Evolutionary conservation across 2,329 filamentous ascomycete species (phyloP).

Genomic region (Talaromyces sp.): DNA sequence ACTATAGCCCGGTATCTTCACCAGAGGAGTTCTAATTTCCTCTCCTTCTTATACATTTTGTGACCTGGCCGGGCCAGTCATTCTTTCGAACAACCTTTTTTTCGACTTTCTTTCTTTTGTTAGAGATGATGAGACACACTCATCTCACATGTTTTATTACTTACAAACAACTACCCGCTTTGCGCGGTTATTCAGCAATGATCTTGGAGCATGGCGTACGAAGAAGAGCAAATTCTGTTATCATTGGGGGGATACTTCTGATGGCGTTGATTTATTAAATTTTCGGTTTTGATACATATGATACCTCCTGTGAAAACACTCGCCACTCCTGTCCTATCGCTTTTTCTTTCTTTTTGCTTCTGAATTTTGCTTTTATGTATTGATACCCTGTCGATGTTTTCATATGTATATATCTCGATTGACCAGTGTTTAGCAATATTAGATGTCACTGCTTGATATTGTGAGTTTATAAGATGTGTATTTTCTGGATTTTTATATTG

Average conservation of each 20-base stretch:
- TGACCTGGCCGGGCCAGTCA: conserved; percentile 1
- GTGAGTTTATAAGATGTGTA: neutral
- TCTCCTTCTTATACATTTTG: conserved; percentile 81
- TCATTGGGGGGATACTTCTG: neutral
- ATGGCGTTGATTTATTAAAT: neutral
- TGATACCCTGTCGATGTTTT: neutral
- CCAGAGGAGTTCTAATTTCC: conserved; percentile 61
- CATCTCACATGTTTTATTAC: neutral
- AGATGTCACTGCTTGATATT: neutral
- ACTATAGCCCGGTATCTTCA: neutral
- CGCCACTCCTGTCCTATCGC: neutral
- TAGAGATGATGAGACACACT: neutral
- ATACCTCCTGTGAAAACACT: conserved; percentile 5
- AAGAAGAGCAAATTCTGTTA: neutral
- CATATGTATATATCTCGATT: neutral
- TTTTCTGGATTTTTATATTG: too few species aligned
- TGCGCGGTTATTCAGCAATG: neutral
- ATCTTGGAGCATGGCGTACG: neutral
- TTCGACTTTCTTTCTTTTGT: neutral
- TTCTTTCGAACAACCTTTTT: neutral
- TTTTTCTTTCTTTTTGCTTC: neutral
- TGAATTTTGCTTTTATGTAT: neutral
- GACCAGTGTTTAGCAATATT: neutral
- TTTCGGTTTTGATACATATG: conserved; percentile 7
- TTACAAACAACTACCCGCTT: neutral